phyloP scores from a whole-genome alignment of 2,329 filamentous ascomycete species.

The Talaromyces funiculosus region DNA sequence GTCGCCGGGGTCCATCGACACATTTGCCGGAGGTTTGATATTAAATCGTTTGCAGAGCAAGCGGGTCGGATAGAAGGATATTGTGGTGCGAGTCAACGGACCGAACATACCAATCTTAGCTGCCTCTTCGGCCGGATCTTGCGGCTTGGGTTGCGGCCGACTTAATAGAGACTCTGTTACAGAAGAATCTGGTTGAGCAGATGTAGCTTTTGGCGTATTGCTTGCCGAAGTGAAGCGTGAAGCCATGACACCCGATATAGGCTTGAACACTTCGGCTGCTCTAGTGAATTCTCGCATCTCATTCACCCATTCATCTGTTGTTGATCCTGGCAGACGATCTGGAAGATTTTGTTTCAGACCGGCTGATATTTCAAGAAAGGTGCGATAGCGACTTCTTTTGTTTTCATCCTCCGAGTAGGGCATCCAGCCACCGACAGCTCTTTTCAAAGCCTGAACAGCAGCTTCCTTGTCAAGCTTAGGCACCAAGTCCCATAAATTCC shows the following conservation, averaged over 20 bases:
- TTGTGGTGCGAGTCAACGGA: constrained; percentile 66
- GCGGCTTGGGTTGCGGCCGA: constrained; percentile 50
- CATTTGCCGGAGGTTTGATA: constrained; percentile 68
- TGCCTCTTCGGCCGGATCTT: constrained; percentile 77
- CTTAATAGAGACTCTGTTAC: constrained; percentile 38
- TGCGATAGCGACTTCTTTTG: constrained; percentile 75
- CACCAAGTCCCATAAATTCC: constrained; percentile 53
- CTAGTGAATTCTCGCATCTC: constrained; percentile 75
- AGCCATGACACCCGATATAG: constrained; percentile 87
- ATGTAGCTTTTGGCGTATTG: constrained; percentile 33
- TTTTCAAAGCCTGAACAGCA: constrained; percentile 62
- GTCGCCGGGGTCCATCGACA: constrained; percentile 50
- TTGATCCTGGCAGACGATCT: constrained; percentile 46
- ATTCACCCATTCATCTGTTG: constrained; percentile 67
- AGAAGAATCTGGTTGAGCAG: constrained; percentile 29
- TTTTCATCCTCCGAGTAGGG: constrained; percentile 78
- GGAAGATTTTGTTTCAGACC: constrained; percentile 57
- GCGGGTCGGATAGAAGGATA: constrained; percentile 72
- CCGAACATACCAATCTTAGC: constrained; percentile 92
- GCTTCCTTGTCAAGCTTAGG: constrained; percentile 62
- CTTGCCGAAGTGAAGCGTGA: constrained; percentile 73
- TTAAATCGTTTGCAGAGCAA: constrained; percentile 94
- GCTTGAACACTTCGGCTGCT: constrained; percentile 76
- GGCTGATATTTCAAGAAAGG: constrained; percentile 72
- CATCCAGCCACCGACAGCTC: constrained; percentile 62